These are phyloP conservation scores for Phytophthora rubi DNA, from an alignment of 352 stramenopile genomes.

Conservation along the genomic window DNA sequence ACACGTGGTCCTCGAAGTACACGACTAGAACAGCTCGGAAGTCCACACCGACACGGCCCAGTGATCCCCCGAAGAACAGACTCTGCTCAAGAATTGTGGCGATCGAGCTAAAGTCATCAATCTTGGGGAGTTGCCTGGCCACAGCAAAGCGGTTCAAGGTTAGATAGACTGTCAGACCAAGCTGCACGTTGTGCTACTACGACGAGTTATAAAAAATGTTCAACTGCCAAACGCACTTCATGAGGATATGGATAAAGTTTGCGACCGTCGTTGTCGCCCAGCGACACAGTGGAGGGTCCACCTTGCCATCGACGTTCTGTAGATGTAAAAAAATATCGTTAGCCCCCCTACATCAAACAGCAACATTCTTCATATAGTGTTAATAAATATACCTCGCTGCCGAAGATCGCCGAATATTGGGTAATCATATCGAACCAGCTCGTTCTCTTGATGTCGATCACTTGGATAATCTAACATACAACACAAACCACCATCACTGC, in stretches of 20 bases:
- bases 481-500: not conserved
- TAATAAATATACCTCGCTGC: constrained; percentile 54
- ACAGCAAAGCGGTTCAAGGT: constrained; percentile 11
- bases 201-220: too few species aligned
- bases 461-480: constrained; percentile 70
- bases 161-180: constrained; percentile 1
- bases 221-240: constrained; percentile 52
- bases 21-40: constrained; percentile 85
- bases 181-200: not conserved
- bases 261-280: constrained; percentile 84
- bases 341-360: not conserved
- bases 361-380: not conserved
- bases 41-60: constrained; percentile 82
- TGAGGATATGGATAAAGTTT: constrained; percentile 82
- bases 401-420: constrained; percentile 92
- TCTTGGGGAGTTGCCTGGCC: constrained; percentile 81
- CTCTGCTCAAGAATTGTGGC: constrained; percentile 85
- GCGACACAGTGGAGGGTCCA: constrained; percentile 79
- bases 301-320: constrained; percentile 75
- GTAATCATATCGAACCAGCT: constrained; percentile 93
- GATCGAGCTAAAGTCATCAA: constrained; percentile 84
- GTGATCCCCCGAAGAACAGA: constrained; percentile 84
- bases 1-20: constrained; percentile 83
- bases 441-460: constrained; percentile 88
- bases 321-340: not conserved